Conservation (phyloP, 2,329 filamentous ascomycete genomes). For the Orbilia ellipsospora region DNA sequence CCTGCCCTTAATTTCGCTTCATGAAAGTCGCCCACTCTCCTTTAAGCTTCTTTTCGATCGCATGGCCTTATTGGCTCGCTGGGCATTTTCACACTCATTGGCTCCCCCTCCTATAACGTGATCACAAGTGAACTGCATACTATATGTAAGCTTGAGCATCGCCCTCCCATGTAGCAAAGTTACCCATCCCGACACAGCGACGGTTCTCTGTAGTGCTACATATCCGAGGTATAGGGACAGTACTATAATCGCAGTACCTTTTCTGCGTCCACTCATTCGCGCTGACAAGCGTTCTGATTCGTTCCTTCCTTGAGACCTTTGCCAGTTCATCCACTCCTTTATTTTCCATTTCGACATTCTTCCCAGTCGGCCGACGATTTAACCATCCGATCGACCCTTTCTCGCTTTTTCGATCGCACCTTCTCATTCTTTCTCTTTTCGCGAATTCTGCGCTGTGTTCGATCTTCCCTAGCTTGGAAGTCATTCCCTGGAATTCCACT, state of each 20-base stretch:
- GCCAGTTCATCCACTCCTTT: slow-evolving; percentile 3
- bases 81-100: background rate
- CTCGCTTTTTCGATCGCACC: slow-evolving; percentile 1
- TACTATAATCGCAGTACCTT: background rate
- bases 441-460: background rate
- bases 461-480: background rate
- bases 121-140: background rate
- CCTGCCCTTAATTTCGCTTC: slow-evolving; percentile 45
- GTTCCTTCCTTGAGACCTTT: background rate
- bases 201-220: background rate
- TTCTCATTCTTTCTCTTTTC: background rate
- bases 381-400: background rate
- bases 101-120: slow-evolving; percentile 23
- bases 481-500: too few species aligned
- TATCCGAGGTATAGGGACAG: background rate
- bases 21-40: slow-evolving; percentile 23
- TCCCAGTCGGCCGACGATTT: slow-evolving; percentile 16
- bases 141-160: slow-evolving; percentile 4
- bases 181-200: background rate
- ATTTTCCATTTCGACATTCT: slow-evolving; percentile 6
- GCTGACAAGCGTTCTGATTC: background rate
- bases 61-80: slow-evolving; percentile 23
- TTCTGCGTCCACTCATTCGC: background rate
- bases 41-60: slow-evolving; percentile 9
- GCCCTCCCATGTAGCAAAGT: slow-evolving; percentile 6